Evolutionary conservation across 129 eudicot genomes (phyloP), one percentile per base, ranked within the genome.

Genomic region (Lactuca saligna): DNA sequence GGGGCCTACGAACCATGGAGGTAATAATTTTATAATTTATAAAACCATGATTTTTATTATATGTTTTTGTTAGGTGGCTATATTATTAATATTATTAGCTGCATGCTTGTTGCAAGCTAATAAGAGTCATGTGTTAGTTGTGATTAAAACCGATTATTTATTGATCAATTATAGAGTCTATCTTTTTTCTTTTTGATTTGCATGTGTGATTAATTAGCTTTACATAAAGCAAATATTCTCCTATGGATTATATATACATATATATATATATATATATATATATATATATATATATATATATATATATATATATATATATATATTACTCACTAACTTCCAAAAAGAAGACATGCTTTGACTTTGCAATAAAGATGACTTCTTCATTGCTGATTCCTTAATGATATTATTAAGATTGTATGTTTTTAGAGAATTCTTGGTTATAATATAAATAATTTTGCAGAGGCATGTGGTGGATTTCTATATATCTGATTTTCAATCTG

Each of bases 1-100:
- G 92, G 92, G 88, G 92, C 62, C 84, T 86, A 39, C 79, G 92
- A 61, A 59, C 92, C 54, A 75, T 81, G 73, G 92, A 86, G 88
- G 92, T 86, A 57, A 86, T 85, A 57, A 49, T 44, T 2, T 59
- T 6, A 9, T 69, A 38, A 7, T 38, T 68, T 3, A 46, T 2
- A 2, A 46, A 46, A 46, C 8, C 46, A 39, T 39, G 46, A 39
- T 39, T 42, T 42, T 42, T 42, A 42, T 39, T 7, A 7, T 7
- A 8, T 42, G 10, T 42, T 8, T 42, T 39, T 7, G 8, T 25
- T 25, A 25, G 29, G 29, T 25, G 29, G 29, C 29, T 25, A 25
- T 25, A 25, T 25, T 25, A 25, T 25, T 25, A 25, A 0, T 25
- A 25, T 25, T 25, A 25, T 25, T 25, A 25, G 29, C 29, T 25